Base-by-base conservation (phyloP, 2,329 filamentous ascomycete species). In the Clonostachys byssicola region DNA sequence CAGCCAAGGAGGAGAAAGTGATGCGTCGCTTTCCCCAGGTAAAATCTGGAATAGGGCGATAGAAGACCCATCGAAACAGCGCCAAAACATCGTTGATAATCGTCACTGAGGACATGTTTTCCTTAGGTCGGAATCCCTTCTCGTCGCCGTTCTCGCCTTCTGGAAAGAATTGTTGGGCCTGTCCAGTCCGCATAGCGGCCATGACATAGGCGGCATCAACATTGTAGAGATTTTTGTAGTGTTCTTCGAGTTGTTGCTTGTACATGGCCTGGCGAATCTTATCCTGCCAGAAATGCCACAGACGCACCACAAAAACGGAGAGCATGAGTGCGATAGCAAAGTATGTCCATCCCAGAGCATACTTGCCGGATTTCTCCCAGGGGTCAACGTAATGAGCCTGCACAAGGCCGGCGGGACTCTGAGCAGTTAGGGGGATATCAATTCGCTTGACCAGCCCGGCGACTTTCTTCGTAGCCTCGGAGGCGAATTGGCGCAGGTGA, bases 231-330 rank as follows among this genome's bases (percentile, higher is more conserved):
- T 73, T 64, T 49, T 64, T 78, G 62, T 81, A 84, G 57, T 85
- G 78, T 57, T 84, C 77, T 60, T 88, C 77, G 57, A 89, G 77
- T 62, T 89, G 83, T 60, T 94, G 85, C 70, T 95, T 92, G 71
- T 94, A 89, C 50, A 94, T 81, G 52, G 90, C 92, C 55, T 92
- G 88, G 55, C 92, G 83, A 54, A 95, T 89, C 71, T 94, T 95
- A 72, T 96, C 92, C 57, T 92, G 90, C 86, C 90, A 96, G 56
- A 87, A 85, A 66, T 96, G 88, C 75, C 92, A 96, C 61, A 88
- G 77, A 54, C 90, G 83, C 61, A 92, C 74, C 12, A 86, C 59
- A 12, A 87, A 70, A 5, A 92, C 83, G 46, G 81, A 58, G 30
- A 79, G 77, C 53, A 92, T 76, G 50, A 96, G 65, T 44, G 85